Base-by-base conservation (phyloP, 2,329 filamentous ascomycete genomes). In the Esteya vermicola region DNA sequence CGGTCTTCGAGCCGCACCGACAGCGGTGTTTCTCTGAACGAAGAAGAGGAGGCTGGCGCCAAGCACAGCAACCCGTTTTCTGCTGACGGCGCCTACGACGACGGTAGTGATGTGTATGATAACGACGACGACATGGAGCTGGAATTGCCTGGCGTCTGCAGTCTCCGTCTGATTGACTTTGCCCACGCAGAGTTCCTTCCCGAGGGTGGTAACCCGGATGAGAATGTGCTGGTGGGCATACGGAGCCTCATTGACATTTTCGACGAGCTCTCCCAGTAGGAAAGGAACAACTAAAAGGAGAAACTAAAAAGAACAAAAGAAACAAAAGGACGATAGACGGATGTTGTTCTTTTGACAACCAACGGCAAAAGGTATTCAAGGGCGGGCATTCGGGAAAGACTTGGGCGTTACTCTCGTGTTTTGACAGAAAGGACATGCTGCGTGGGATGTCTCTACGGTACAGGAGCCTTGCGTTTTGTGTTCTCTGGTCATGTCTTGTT, bases 131-230 rank as follows among this genome's bases (percentile, higher is more conserved):
- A 57, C 3, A 57, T 63, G 1, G 64, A 65, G 20, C 20, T 18
- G 8, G 16, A 28, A n/a, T 54, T 57, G 48, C 81, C 81, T 0
- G 78, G 78, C 50, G 73, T 93, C 33, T 85, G 81, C 52, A 72
- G 76, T 12, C 68, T 95, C 37, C 91, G 89, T 54, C 68, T 98
- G 47, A 98, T 98, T 50, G 91, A 98, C 57, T 98, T 98, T 67
- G 91, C 91, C 2, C 91, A 98, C 59, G 91, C 91, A 10, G 63
- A 67, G 37, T 96, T 81, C 78, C 81, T 76, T 1, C 81, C 84
- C 0, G 85, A 85, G 1, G 62, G 81, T 51, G 89, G 89, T 0
- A 88, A 86, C 0, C 80, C 82, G 0, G 91, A 98, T 56, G 80
- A 93, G 60, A 96, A 96, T 53, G 64, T 72, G 13, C 64, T 95